A percentile compares a stretch with the other conserved stretches of the same genome.
Conservation (phyloP, 352 stramenopile genomes). For the Globisporangium ultimum region DNA sequence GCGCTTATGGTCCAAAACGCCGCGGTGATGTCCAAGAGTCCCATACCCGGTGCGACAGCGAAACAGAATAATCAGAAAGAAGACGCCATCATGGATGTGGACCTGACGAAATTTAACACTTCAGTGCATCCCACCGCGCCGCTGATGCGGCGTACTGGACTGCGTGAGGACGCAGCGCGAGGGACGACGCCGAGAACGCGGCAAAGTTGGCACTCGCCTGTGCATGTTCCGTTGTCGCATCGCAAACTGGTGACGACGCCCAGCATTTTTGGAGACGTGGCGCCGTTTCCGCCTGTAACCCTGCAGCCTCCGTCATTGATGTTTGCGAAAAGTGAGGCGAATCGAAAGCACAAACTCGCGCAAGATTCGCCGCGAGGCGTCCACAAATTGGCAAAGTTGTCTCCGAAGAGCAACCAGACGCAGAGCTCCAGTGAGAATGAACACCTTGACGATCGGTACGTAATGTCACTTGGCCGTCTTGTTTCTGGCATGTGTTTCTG, state of each 20-base stretch:
- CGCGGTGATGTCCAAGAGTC: not conserved
- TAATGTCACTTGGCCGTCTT: not conserved
- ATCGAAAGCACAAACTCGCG: conserved; percentile 2
- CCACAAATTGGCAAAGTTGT: conserved; percentile 18
- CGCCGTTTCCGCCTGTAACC: conserved; percentile 30
- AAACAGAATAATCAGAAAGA: conserved; percentile 20
- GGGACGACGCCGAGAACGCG: not conserved
- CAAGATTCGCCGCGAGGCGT: conserved; percentile 3
- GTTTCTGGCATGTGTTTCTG: not conserved
- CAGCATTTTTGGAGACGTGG: conserved; percentile 39
- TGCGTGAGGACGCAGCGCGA: not conserved
- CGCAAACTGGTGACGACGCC: conserved; percentile 57
- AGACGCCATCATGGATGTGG: conserved; percentile 2
- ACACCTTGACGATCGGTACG: conserved; percentile 21
- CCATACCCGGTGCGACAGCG: not conserved
- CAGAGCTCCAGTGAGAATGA: conserved; percentile 12
- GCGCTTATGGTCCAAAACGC: conserved; percentile 39
- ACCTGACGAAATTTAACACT: not conserved
- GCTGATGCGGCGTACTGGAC: not conserved
- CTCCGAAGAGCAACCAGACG: conserved; percentile 7
- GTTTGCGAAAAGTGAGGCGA: conserved; percentile 3
- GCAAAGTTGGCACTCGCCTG: conserved; percentile 59
- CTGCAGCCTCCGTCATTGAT: conserved; percentile 8
- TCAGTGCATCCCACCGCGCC: not conserved
- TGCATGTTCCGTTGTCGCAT: conserved; percentile 58